These are phyloP conservation scores for Coelastrella sp. DNA, from an alignment of 139 green algal species.

Conservation along the genomic window DNA sequence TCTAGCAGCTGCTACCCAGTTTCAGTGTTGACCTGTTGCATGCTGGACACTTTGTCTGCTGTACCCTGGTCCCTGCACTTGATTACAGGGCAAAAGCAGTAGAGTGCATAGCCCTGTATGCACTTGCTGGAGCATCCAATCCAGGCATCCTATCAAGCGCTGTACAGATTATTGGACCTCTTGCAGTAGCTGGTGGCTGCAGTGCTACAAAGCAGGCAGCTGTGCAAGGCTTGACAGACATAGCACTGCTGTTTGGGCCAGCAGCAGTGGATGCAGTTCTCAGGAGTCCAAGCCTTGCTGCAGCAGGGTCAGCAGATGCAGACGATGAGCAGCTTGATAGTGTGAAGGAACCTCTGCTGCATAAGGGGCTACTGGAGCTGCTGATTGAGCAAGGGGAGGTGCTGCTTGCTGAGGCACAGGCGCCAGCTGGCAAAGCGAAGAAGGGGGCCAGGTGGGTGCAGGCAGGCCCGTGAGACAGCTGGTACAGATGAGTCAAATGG, in stretches of 20 bases:
- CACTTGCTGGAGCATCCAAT: not conserved
- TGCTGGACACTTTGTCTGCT: not conserved
- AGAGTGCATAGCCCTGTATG: conserved; percentile 30
- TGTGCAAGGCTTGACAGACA: conserved; percentile 11
- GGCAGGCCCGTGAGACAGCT: not conserved
- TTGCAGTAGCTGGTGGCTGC: not conserved
- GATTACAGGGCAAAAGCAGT: conserved; percentile 23
- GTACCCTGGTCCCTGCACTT: not conserved
- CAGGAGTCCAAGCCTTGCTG: not conserved
- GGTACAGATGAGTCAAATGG: not conserved
- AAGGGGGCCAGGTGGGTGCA: not conserved
- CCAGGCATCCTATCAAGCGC: not conserved
- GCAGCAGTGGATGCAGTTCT: conserved; percentile 30
- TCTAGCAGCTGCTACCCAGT: no score
- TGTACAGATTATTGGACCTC: conserved; percentile 10
- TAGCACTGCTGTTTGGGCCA: conserved; percentile 36
- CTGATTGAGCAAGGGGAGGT: conserved; percentile 19
- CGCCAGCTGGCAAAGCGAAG: not conserved
- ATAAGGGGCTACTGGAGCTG: conserved; percentile 36
- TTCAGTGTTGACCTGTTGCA: not conserved
- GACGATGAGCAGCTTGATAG: not conserved
- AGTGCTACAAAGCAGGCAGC: not conserved
- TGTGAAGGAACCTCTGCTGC: not conserved
- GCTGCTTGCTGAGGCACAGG: conserved; percentile 21
- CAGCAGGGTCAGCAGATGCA: not conserved